Evolutionary conservation across 768 basidiomycete species (phyloP), one percentile per base, ranked within the genome.

Genomic region (Amanita pallidorosea): DNA sequence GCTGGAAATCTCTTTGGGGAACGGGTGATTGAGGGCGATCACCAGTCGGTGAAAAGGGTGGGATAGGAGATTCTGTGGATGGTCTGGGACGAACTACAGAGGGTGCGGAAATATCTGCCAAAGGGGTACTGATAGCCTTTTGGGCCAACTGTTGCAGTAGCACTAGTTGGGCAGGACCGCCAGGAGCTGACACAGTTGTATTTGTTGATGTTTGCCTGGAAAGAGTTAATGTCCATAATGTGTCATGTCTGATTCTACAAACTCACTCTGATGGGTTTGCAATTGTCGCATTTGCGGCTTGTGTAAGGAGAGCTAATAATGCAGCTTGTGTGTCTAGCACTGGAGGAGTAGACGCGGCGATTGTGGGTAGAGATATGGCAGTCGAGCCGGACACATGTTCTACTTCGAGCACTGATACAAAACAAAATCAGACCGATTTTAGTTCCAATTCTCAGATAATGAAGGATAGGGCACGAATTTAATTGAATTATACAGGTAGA

Each of bases 121-220:
- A 59, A 57, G 63, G 55, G 62, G 63, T 56, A 62, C 23, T 44
- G 42, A 51, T 51, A 17, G 82, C 77, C 58, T 77, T 76, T 59
- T 81, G 79, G 48, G 85, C 74, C 62, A 90, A 74, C 62, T 88
- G 87, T 61, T 88, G 86, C 59, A 92, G 69, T 56, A 87, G 69
- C 44, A 83, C 80, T 50, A 90, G 68, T 61, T 85, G 84, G 54
- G 71, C 67, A 47, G 75, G 41, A 34, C 44, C 38, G 12, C 45
- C 50, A 25, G 25, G 12, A 15, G 41, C 22, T 43, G 47, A 35
- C 36, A 37, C 47, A 27, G 33, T 42, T 15, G 33, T 51, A 51
- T 51, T 85, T 80, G 79, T 60, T 54, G 63, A 60, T 78, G 68
- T 78, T 83, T 84, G 83, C 69, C 81, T 83, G 57, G 7, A 55